Evolutionary conservation across 345 rosid species (phyloP).

Genomic region (Murraya koenigii): DNA sequence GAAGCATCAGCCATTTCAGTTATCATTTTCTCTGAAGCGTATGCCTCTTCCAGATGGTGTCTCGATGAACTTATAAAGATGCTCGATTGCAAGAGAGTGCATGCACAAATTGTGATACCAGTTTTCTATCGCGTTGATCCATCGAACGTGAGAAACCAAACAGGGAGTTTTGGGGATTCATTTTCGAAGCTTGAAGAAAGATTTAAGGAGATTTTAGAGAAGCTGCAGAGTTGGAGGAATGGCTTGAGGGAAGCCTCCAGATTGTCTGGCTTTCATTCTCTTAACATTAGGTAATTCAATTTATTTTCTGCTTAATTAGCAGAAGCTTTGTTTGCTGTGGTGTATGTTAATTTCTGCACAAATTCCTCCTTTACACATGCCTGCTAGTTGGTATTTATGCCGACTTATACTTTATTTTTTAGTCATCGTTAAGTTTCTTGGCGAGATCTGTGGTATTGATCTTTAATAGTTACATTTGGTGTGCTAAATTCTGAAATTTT

Average conservation of each 20-base stretch:
- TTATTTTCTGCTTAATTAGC: not conserved
- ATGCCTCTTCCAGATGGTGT: not conserved
- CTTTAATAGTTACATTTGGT: no score
- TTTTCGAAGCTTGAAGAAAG: not conserved
- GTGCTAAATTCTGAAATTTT: no score
- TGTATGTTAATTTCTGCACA: no score
- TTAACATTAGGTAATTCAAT: not conserved
- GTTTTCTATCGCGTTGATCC: not conserved
- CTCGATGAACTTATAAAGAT: not conserved
- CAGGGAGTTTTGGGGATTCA: not conserved
- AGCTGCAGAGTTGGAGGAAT: not conserved
- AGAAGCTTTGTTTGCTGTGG: no score
- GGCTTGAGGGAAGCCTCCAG: not conserved
- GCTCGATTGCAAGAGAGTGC: not conserved
- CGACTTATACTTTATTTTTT: no score
- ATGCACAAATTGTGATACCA: not conserved
- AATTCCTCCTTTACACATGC: no score
- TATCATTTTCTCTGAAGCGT: not conserved
- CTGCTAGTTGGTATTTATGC: no score
- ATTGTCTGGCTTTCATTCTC: not conserved
- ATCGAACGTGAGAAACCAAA: not conserved
- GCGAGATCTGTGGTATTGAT: no score
- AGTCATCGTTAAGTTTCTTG: no score
- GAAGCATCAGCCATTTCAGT: not conserved
- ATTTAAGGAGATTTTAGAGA: not conserved